Evolutionary conservation across 257 asterid genomes (phyloP), one percentile per base, ranked within the genome.

Genomic region (Solanum tarapatanum): DNA sequence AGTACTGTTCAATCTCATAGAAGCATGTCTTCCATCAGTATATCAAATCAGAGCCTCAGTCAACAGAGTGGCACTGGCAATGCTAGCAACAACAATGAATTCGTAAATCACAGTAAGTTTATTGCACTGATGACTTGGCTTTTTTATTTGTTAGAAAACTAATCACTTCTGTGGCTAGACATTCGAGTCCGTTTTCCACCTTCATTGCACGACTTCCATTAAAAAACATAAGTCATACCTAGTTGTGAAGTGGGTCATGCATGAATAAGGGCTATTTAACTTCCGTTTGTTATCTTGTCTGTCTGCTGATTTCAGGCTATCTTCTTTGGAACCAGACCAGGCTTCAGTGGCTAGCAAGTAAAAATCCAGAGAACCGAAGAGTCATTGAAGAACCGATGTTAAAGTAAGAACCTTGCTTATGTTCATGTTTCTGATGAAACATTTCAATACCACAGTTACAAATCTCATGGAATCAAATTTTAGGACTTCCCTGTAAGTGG

Each of bases 321-420:
- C 89, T 88, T 60, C 92, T 87, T 68, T 94, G 97, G 97, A 93
- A 90, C 90, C 97, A 95, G 87, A 90, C 91, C 89, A 92, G 98
- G 90, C 89, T 77, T 88, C 94, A 94, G 68, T 95, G 98, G 98
- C 68, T 66, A 86, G 93, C 88, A 88, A 88, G 84, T 37, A 89
- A 91, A 83, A 88, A 76, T 88, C 64, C 93, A 36, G 91, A 88
- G 76, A 84, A 12, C 86, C 88, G 24, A 43, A 89, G 88, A 86
- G 88, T 87, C 86, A 88, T 62, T 87, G 92, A 83, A 86, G 94
- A 94, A 73, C 92, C 94, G 2, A 86, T 91, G 79, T 90, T 94
- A 88, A 91, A 92, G 98, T 95, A 64, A 86, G 88, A 51, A 86
- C 37, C 88, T 45, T 76, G 36, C 79, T 58, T 5, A 66, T 84